These are phyloP conservation scores for Glutinoglossum americanum DNA, from an alignment of 495 filamentous ascomycete genomes.

Conservation along the genomic window DNA sequence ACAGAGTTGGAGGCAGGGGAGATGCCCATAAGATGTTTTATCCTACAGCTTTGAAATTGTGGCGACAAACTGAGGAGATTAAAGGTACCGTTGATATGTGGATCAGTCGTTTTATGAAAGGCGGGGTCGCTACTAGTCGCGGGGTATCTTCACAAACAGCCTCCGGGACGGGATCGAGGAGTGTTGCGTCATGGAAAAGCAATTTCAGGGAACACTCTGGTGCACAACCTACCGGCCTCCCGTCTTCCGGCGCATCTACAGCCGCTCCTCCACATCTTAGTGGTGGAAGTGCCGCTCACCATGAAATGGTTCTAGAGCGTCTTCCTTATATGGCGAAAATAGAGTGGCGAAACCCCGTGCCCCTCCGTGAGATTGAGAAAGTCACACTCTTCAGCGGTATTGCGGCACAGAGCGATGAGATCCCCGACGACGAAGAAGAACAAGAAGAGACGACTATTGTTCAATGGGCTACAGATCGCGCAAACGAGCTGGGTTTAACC, in stretches of 20 bases:
- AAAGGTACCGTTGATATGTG: constrained; percentile 48
- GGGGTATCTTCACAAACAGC: neutral
- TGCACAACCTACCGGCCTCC: neutral
- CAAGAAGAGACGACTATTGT: constrained; percentile 10
- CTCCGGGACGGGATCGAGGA: neutral
- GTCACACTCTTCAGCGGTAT: constrained; percentile 46
- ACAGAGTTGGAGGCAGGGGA: constrained; percentile 17
- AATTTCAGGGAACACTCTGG: neutral
- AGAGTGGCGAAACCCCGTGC: constrained; percentile 14
- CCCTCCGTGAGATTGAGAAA: constrained; percentile 34
- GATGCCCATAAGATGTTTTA: constrained; percentile 74
- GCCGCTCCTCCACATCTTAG: constrained; percentile 6
- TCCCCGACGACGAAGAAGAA: constrained; percentile 22
- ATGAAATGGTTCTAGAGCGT: constrained; percentile 58
- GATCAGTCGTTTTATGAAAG: constrained; percentile 22
- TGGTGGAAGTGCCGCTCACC: constrained; percentile 35
- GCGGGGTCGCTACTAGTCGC: constrained; percentile 3
- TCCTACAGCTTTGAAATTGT: constrained; percentile 55
- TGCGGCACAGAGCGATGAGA: constrained; percentile 14
- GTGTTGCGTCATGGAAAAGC: constrained; percentile 2
- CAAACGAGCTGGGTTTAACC: neutral
- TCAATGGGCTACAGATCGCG: constrained; percentile 31
- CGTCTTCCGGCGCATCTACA: neutral
- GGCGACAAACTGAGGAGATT: constrained; percentile 58
- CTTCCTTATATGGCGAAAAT: constrained; percentile 70